Percentiles rank a stretch among this genome's conserved stretches.
Evolutionary conservation across 2,329 filamentous ascomycete genomes (phyloP).

Genomic region (Hypoxylon sp.): DNA sequence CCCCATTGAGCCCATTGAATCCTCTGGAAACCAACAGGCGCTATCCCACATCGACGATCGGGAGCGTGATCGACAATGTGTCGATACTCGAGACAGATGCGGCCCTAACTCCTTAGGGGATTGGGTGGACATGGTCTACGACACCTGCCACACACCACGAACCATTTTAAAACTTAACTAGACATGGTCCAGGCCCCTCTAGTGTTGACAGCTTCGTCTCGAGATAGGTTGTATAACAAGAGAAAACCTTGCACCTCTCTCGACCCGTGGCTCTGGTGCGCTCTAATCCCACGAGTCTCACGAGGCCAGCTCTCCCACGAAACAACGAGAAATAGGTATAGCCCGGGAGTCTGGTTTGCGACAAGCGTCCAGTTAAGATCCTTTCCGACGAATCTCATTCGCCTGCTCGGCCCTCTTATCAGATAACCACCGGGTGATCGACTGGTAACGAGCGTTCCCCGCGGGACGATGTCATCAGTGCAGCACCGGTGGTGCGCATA

Average conservation of each 20-base stretch:
- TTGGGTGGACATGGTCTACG: constrained; percentile 22
- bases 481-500: constrained; percentile 33
- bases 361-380: constrained; percentile 35
- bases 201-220: constrained; percentile 33
- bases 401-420: constrained; percentile 41
- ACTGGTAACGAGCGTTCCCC: constrained; percentile 38
- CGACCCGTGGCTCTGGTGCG: constrained; percentile 30
- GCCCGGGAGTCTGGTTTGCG: constrained; percentile 28
- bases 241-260: constrained; percentile 21
- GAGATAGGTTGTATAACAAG: constrained; percentile 29
- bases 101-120: constrained; percentile 23
- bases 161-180: constrained; percentile 33
- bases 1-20: too few species aligned
- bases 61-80: constrained; percentile 34
- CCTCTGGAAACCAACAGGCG: constrained; percentile 11
- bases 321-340: constrained; percentile 33
- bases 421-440: constrained; percentile 43
- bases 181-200: constrained; percentile 27
- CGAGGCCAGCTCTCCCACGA: constrained; percentile 29
- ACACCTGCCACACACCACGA: constrained; percentile 32
- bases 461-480: constrained; percentile 38
- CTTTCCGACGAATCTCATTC: constrained; percentile 41
- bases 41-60: constrained; percentile 18
- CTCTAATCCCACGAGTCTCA: constrained; percentile 31
- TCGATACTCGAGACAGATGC: constrained; percentile 34